Evolutionary conservation across 2,329 filamentous ascomycete species (phyloP).

Genomic region (Xylariales sp.): DNA sequence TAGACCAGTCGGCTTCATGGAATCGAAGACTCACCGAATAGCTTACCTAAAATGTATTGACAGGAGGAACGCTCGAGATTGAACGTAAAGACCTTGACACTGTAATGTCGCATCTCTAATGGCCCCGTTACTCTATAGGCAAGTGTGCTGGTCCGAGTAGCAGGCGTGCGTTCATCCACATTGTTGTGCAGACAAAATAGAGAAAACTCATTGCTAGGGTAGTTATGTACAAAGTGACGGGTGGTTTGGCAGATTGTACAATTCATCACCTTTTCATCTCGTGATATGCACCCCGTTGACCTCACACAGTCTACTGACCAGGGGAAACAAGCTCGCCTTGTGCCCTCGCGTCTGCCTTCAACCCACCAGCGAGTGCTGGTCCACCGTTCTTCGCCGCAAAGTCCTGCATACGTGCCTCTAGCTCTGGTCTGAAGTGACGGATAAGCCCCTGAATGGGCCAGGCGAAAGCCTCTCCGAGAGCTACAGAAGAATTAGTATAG

Average conservation of each 20-base stretch:
- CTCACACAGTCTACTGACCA: conserved; percentile 65
- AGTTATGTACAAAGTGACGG: conserved; percentile 21
- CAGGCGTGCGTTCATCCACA: too few relatives aligned
- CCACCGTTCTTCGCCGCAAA: conserved; percentile 71
- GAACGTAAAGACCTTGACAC: too few relatives aligned
- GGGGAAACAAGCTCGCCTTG: conserved; percentile 84
- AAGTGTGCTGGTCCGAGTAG: not conserved
- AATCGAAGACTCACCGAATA: not conserved
- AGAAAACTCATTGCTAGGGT: conserved; percentile 8
- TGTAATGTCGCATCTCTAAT: not conserved
- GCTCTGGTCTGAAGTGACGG: conserved; percentile 93
- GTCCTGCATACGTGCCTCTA: conserved; percentile 84
- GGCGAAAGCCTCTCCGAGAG: conserved; percentile 93
- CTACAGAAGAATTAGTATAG: conserved; percentile 35
- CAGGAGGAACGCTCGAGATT: too few relatives aligned
- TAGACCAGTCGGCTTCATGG: too few relatives aligned
- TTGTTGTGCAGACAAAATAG: too few relatives aligned
- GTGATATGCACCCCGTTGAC: conserved; percentile 11
- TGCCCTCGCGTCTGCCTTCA: conserved; percentile 68
- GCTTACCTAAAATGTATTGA: too few relatives aligned
- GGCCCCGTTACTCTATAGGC: conserved; percentile 2
- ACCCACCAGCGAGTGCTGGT: conserved; percentile 77
- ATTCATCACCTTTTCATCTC: conserved; percentile 6
- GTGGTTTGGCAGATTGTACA: conserved; percentile 11
- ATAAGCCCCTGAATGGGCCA: conserved; percentile 99